Percentiles rank a stretch among this genome's conserved stretches.
phyloP scores from a whole-genome alignment of 495 filamentous ascomycete species.

The Parathielavia hyrcaniae region DNA sequence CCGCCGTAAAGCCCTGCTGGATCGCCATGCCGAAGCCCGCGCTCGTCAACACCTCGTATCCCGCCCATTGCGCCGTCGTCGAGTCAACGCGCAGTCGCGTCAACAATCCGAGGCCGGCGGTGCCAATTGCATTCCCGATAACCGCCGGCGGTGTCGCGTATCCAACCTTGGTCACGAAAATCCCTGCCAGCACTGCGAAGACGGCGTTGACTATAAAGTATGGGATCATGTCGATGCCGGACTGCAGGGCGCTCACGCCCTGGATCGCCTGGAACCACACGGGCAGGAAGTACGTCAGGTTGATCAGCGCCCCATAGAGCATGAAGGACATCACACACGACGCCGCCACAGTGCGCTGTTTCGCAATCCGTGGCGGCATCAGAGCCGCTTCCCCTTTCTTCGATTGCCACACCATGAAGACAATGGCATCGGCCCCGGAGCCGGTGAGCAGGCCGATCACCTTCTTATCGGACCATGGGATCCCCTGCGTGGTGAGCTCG shows the following conservation, averaged over 20 bases:
- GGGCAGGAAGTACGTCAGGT: conserved; percentile 51
- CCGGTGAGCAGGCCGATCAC: conserved; percentile 37
- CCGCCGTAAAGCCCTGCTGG: conserved; percentile 53
- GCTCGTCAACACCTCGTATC: conserved; percentile 52
- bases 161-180: conserved; percentile 23
- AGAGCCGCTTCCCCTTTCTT: conserved; percentile 31
- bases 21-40: conserved; percentile 56
- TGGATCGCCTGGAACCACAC: conserved; percentile 72
- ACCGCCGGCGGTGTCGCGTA: conserved; percentile 51
- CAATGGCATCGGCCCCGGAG: conserved; percentile 32
- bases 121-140: conserved; percentile 45
- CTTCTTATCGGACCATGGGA: conserved; percentile 38
- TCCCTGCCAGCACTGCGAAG: conserved; percentile 49
- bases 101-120: conserved; percentile 57
- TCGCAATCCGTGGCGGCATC: conserved; percentile 33
- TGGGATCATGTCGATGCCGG: conserved; percentile 64
- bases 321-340: conserved; percentile 40
- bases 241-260: conserved; percentile 53
- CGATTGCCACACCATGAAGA: conserved; percentile 20
- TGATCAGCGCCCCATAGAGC: conserved; percentile 39
- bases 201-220: conserved; percentile 56
- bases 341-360: conserved; percentile 57
- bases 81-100: conserved; percentile 53
- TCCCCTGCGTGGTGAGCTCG: conserved; percentile 42
- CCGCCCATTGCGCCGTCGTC: conserved; percentile 53